These are phyloP conservation scores for Microbotryum intermedium DNA, from an alignment of 1,284 basidiomycete species.

Conservation along the genomic window DNA sequence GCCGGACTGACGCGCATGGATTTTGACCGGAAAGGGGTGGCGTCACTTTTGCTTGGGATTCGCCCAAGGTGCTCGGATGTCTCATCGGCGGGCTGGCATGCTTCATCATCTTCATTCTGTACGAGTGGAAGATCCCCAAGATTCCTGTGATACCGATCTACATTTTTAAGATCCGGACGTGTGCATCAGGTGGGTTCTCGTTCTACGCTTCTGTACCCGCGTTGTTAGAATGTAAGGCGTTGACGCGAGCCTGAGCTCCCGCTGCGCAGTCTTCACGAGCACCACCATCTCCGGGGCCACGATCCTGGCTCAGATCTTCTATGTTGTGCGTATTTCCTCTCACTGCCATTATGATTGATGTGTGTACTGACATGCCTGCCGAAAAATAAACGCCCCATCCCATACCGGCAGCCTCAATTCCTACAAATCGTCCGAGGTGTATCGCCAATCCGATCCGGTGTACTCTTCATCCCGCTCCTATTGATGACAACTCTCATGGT, in stretches of 20 bases:
- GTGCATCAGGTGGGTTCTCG: conserved; percentile 50
- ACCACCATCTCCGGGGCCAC: conserved; percentile 6
- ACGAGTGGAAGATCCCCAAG: conserved; percentile 61
- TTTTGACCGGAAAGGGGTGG: conserved; percentile 36
- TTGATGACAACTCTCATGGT: conserved; percentile 40
- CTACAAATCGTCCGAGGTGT: conserved; percentile 62
- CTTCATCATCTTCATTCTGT: conserved; percentile 51
- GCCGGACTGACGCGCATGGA: too few species aligned
- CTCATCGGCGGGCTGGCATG: conserved; percentile 7
- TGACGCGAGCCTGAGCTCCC: conserved; percentile 33
- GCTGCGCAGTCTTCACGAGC: background rate
- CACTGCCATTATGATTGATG: conserved; percentile 35
- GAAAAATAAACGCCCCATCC: too few species aligned
- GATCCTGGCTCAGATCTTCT: conserved; percentile 45
- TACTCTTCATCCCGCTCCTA: conserved; percentile 58
- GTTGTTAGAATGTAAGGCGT: background rate
- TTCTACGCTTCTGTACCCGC: conserved; percentile 55
- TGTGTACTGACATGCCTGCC: background rate
- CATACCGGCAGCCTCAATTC: conserved; percentile 57
- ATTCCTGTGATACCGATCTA: conserved; percentile 45
- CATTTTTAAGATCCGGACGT: conserved; percentile 63
- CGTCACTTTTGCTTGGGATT: conserved; percentile 39
- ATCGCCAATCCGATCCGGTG: conserved; percentile 53
- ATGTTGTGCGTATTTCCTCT: conserved; percentile 39
- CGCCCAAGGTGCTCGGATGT: conserved; percentile 29